Base-by-base conservation (phyloP, 1,139 yeast species). In the Tardiomyces digboiensis region DNA sequence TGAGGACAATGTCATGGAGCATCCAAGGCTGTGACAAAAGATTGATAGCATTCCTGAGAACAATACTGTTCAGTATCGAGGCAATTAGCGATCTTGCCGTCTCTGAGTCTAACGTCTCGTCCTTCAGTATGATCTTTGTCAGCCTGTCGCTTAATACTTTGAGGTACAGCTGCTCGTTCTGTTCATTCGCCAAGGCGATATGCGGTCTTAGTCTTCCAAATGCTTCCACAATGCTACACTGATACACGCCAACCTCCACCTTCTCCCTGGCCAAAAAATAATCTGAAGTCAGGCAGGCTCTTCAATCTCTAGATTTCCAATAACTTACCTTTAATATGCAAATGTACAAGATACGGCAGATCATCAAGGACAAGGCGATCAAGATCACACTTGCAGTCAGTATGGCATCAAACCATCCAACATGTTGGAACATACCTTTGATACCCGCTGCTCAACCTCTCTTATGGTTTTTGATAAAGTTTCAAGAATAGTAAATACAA, bases 11-110 rank as follows among this genome's bases (percentile, higher is more conserved):
- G 29, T 67, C 71, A 60, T 73, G 68, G 6, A 72, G 45, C 60
- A 69, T 62, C 63, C 71, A 72, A 29, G 71, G 71, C 46, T 72
- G 74, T 20, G 70, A 61, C 19, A 74, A 49, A 49, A 70, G 70
- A 13, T 67, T 69, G 2, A 72, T 52, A 1, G 66, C 54, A 42
- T 65, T 71, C 39, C 58, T 57, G 39, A 75, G 47, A 0, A 70
- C 60, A 40, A 73, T 51, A 43, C 71, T 76, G 38, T 67, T 62
- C n/a, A 74, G 39, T 7, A 75, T 50, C 0, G 70, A 57, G 2
- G 64, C 53, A 2, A 73, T 49, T 40, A 75, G 64, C 16, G 65
- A 57, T 13, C 56, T 51, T 0, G 71, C 69, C 7, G 71, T 51
- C 2, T 58, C 56, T 0, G 76, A 72, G 14, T 62, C 59, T 1